phyloP scores from a whole-genome alignment of 352 stramenopile genomes.

The Thraustochytrium striatum region DNA sequence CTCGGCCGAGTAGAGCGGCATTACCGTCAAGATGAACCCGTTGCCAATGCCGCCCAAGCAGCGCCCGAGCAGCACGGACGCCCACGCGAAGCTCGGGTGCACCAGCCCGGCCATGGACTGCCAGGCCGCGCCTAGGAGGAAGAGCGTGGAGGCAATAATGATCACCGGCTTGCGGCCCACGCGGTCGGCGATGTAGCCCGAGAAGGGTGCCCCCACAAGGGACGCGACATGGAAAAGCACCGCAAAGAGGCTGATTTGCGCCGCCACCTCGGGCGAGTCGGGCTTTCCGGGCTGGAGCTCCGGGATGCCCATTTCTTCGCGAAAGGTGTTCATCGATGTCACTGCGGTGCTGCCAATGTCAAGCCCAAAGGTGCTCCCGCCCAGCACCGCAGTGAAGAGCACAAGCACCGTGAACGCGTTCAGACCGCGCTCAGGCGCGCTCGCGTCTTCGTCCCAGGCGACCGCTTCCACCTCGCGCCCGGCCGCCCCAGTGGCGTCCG shows the following conservation, averaged over 20 bases:
- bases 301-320: slow-evolving; percentile 39
- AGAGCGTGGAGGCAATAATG: slow-evolving; percentile 1
- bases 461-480: neutral
- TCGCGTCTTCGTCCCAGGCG: neutral
- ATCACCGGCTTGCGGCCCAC: slow-evolving; percentile 36
- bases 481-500: neutral
- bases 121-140: slow-evolving; percentile 25
- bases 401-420: slow-evolving; percentile 21
- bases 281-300: neutral
- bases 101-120: slow-evolving; percentile 21
- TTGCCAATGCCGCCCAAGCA: slow-evolving; percentile 29
- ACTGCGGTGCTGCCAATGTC: slow-evolving; percentile 24
- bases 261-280: slow-evolving; percentile 6
- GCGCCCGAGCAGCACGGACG: slow-evolving; percentile 32
- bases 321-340: slow-evolving; percentile 25
- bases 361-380: slow-evolving; percentile 22
- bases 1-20: slow-evolving; percentile 40
- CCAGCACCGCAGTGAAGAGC: slow-evolving; percentile 1
- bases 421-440: neutral
- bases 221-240: slow-evolving; percentile 25
- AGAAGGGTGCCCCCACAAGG: slow-evolving; percentile 30
- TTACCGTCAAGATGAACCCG: slow-evolving; percentile 30
- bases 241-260: slow-evolving; percentile 33
- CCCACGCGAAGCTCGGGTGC: neutral
- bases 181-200: slow-evolving; percentile 27